These are phyloP conservation scores for Sugiyamaella japonica DNA, from an alignment of 1,139 yeast species.

Conservation along the genomic window DNA sequence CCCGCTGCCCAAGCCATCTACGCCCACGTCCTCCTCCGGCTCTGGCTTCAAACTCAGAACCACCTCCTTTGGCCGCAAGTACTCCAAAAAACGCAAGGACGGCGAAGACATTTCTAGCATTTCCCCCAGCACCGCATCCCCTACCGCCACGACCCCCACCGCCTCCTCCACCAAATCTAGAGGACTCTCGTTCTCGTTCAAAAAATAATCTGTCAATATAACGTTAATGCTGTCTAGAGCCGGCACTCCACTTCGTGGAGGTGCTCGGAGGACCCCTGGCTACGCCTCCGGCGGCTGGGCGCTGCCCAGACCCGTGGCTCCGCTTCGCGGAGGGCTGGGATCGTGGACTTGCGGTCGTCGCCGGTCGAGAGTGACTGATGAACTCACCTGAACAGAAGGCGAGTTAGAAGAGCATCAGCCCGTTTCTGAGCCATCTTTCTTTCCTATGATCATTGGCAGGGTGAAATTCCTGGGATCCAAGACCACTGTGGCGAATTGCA, in stretches of 20 bases:
- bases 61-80: constrained; percentile 18
- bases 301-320: no score
- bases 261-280: no score
- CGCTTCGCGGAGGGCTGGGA: no score
- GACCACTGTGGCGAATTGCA: no score
- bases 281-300: no score
- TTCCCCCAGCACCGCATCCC: constrained; percentile 9
- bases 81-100: constrained; percentile 19
- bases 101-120: constrained; percentile 13
- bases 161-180: constrained; percentile 19
- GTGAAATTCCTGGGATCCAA: no score
- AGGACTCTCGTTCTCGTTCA: constrained; percentile 29
- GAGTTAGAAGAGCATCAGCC: no score
- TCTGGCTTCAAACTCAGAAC: constrained; percentile 18
- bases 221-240: constrained; percentile 10
- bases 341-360: no score
- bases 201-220: constrained; percentile 16
- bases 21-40: background rate
- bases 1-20: background rate
- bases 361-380: no score
- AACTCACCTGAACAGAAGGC: no score
- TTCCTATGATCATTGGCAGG: no score
- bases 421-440: no score
- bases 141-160: constrained; percentile 12
- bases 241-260: background rate